A percentile compares a stretch with the other conserved stretches of the same genome.
These are phyloP conservation scores for Hamamelis virginiana DNA, from an alignment of 164 flowering plant genomes.

Conservation along the genomic window DNA sequence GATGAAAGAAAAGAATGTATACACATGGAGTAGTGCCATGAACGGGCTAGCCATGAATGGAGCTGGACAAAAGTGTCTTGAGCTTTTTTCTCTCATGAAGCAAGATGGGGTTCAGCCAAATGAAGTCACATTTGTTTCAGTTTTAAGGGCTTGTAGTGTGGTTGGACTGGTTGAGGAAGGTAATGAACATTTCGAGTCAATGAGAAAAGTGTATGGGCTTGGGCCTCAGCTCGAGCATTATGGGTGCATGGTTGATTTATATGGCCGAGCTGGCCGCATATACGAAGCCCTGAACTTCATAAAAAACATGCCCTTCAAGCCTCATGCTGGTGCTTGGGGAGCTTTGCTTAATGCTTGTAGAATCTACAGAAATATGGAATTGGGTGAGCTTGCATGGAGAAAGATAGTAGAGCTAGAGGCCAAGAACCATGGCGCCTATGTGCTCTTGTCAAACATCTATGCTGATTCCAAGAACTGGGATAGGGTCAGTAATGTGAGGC, in stretches of 20 bases:
- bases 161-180: constrained; percentile 55
- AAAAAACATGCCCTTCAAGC: constrained; percentile 49
- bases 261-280: constrained; percentile 52
- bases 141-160: constrained; percentile 50
- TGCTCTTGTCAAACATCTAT: constrained; percentile 50
- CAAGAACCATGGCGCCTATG: constrained; percentile 46
- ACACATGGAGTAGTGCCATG: constrained; percentile 52
- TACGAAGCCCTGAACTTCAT: constrained; percentile 49
- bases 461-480: constrained; percentile 48
- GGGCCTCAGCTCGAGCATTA: constrained; percentile 59
- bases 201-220: constrained; percentile 38
- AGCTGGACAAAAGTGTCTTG: constrained; percentile 42
- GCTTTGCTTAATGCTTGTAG: constrained; percentile 55
- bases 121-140: constrained; percentile 47
- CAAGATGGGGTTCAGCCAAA: constrained; percentile 43
- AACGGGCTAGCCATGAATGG: constrained; percentile 62
- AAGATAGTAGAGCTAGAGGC: constrained; percentile 51
- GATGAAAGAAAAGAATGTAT: constrained; percentile 53
- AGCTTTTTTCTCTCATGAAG: constrained; percentile 49
- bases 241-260: constrained; percentile 61
- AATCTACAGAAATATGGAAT: constrained; percentile 37
- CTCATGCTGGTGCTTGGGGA: constrained; percentile 64
- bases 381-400: constrained; percentile 47
- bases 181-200: constrained; percentile 34
- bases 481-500: constrained; percentile 34